These are phyloP conservation scores for Paulinella micropora DNA, from an alignment of 78 protist genomes.

Conservation along the genomic window DNA sequence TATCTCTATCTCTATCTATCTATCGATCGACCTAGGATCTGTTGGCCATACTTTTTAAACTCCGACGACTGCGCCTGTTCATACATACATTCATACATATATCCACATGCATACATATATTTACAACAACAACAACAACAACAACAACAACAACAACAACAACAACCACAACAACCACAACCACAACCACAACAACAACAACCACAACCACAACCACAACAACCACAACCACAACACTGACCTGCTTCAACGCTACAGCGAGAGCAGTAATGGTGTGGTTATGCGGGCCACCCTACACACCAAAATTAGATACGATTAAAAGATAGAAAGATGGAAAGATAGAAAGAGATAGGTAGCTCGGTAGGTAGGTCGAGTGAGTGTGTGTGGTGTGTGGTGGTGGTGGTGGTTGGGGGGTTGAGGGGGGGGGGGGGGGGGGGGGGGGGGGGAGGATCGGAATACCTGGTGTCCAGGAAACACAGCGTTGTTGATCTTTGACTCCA, in stretches of 20 bases:
- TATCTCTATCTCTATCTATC: too few species aligned
- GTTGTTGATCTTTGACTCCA: slow-evolving; percentile 39
- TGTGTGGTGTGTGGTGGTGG: too few species aligned
- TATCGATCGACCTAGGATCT: too few species aligned
- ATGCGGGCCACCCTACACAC: slow-evolving; percentile 90
- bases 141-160: neutral
- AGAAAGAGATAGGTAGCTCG: too few species aligned
- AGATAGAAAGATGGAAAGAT: too few species aligned
- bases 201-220: slow-evolving; percentile 48
- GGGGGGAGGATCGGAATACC: too few species aligned
- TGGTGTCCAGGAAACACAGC: slow-evolving; percentile 74
- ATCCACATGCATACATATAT: neutral
- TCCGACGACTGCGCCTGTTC: neutral
- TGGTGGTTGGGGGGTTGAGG: too few species aligned
- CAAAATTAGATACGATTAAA: too few species aligned
- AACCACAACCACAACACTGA: slow-evolving; percentile 16
- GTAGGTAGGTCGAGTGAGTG: neutral
- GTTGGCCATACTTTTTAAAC: neutral
- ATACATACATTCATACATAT: neutral
- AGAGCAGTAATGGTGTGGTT: slow-evolving; percentile 67
- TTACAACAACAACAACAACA: neutral
- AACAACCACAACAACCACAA: neutral
- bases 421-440: too few species aligned
- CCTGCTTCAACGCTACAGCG: slow-evolving; percentile 50
- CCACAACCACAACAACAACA: slow-evolving; percentile 39